Evolutionary conservation across 176 grass and related monocot genomes (phyloP).

Genomic region (Carex kokanica): DNA sequence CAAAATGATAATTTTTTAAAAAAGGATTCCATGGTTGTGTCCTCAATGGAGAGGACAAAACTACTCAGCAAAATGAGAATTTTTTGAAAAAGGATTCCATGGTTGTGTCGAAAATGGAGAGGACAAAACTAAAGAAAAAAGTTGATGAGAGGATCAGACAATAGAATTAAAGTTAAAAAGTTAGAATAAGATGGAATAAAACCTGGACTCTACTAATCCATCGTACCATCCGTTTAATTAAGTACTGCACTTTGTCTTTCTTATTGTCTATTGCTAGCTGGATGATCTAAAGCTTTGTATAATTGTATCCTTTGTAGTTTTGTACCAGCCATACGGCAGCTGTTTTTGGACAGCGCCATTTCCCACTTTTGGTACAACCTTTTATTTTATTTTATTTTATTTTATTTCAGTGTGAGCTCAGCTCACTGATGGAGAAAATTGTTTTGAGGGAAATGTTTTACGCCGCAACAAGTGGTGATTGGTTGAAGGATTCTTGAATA

Average conservation of each 20-base stretch:
- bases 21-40: no score
- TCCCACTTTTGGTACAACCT: not conserved
- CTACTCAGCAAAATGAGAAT: no score
- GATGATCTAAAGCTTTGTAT: not conserved
- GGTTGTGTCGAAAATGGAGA: not conserved
- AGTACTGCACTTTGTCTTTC: slow-evolving; percentile 1
- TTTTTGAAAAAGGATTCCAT: not conserved
- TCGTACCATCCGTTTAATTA: slow-evolving; percentile 19
- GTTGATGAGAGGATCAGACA: no score
- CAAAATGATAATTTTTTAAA: no score
- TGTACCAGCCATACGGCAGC: not conserved
- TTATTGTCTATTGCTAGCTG: slow-evolving; percentile 7
- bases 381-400: not conserved
- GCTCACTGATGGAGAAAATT: not conserved
- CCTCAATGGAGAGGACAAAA: no score
- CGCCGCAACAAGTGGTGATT: not conserved
- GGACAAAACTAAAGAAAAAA: no score
- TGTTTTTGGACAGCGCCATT: not conserved
- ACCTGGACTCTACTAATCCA: not conserved
- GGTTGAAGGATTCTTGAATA: not conserved
- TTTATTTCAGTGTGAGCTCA: not conserved
- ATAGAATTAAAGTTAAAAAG: slow-evolving; percentile 11
- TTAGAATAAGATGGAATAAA: not conserved
- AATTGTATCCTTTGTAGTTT: slow-evolving; percentile 11
- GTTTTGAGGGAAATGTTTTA: not conserved